A percentile compares a stretch with the other conserved stretches of the same genome.
These are phyloP conservation scores for Aspergillus mulundensis DNA, from an alignment of 495 filamentous ascomycete genomes.

Conservation along the genomic window DNA sequence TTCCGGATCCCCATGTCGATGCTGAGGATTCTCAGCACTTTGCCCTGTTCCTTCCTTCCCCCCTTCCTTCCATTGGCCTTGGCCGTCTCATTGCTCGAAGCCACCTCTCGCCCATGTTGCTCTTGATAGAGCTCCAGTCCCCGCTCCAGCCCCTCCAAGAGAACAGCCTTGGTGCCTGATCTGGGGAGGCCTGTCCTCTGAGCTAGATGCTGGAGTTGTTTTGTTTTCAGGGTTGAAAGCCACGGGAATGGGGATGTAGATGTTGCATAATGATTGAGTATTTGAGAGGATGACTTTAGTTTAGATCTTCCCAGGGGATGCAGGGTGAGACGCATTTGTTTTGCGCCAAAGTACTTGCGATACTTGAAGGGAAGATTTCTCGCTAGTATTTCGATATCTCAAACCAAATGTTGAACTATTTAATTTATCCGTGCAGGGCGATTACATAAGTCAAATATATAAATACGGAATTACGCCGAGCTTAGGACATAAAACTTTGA, in stretches of 20 bases:
- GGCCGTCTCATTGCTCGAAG: neutral
- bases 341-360: neutral
- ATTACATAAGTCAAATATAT: neutral
- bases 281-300: neutral
- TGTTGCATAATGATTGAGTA: neutral
- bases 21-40: conserved; percentile 58
- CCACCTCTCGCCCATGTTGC: neutral
- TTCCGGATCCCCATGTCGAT: conserved; percentile 88
- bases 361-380: too few species aligned
- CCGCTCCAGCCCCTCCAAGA: conserved; percentile 27
- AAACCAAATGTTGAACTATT: neutral
- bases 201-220: conserved; percentile 48
- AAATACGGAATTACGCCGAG: too few species aligned
- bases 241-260: conserved; percentile 27
- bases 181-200: conserved; percentile 48
- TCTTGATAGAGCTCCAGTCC: conserved; percentile 14
- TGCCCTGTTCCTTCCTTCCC: too few species aligned
- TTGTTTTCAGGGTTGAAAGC: conserved; percentile 31
- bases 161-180: conserved; percentile 45
- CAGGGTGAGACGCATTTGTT: conserved; percentile 6
- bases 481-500: neutral
- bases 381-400: too few species aligned
- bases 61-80: neutral
- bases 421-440: neutral
- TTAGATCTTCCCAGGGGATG: neutral